Conservation (phyloP, 1,284 basidiomycete genomes). For the Peniophora sp. region DNA sequence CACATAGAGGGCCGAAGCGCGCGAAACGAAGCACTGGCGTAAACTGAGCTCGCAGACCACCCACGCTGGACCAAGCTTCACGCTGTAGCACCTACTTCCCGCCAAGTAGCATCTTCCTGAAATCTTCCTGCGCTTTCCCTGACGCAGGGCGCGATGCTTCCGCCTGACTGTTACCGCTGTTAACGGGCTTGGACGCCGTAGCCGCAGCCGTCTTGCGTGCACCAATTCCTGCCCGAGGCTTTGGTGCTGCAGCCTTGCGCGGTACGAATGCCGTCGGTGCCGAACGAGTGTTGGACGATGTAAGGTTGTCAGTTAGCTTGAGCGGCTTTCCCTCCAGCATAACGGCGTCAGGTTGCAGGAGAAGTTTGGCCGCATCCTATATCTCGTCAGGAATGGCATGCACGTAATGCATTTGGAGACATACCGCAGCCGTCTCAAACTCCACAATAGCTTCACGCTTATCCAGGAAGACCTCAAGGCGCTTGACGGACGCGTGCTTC, state of each 20-base stretch:
- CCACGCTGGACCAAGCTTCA: background rate
- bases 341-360: slow-evolving; percentile 63
- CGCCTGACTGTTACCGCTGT: slow-evolving; percentile 6
- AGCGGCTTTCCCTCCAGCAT: slow-evolving; percentile 54
- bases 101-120: slow-evolving; percentile 63
- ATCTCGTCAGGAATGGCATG: slow-evolving; percentile 2
- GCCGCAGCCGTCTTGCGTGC: slow-evolving; percentile 25
- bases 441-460: slow-evolving; percentile 71
- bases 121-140: slow-evolving; percentile 68
- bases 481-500: slow-evolving; percentile 64
- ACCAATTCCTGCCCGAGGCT: slow-evolving; percentile 65
- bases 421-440: slow-evolving; percentile 64
- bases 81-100: slow-evolving; percentile 11
- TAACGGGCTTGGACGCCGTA: slow-evolving; percentile 10
- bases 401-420: slow-evolving; percentile 21
- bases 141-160: slow-evolving; percentile 10
- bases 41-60: background rate
- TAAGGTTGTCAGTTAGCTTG: slow-evolving; percentile 39
- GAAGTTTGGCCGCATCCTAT: slow-evolving; percentile 73
- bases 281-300: slow-evolving; percentile 19
- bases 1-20: too few species aligned
- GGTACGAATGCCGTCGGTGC: slow-evolving; percentile 51
- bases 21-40: background rate
- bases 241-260: slow-evolving; percentile 43
- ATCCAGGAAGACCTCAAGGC: slow-evolving; percentile 69